phyloP scores from a whole-genome alignment of 257 asterid genomes.

The Craterostigma plantagineum region DNA sequence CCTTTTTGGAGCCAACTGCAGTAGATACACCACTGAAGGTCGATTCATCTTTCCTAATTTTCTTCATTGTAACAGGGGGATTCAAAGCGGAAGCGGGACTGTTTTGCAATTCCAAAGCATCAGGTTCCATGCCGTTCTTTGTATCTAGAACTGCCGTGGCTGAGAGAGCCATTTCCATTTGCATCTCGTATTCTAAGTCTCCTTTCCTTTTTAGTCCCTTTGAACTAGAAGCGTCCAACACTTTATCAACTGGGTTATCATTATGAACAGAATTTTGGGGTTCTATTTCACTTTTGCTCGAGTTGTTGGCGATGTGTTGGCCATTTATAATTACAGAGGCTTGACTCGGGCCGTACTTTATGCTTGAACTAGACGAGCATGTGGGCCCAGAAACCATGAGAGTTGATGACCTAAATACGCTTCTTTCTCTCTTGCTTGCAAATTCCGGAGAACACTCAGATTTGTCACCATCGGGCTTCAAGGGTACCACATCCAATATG shows the following conservation, averaged over 20 bases:
- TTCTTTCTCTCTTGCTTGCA: conserved; percentile 21
- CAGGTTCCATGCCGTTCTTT: conserved; percentile 13
- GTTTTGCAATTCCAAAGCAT: conserved; percentile 19
- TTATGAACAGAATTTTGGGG: conserved; percentile 12
- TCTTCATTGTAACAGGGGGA: conserved; percentile 31
- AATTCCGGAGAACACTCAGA: conserved; percentile 20
- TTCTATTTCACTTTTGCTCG: conserved; percentile 11
- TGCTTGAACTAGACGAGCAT: conserved; percentile 23
- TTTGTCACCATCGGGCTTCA: conserved; percentile 69
- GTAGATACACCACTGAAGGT: conserved; percentile 51
- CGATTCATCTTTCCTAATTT: conserved; percentile 29
- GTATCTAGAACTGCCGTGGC: conserved; percentile 46
- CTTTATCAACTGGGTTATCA: conserved; percentile 17
- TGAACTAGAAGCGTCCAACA: conserved; percentile 16
- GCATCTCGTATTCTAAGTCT: conserved; percentile 82
- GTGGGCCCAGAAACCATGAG: conserved; percentile 73
- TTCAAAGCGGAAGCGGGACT: conserved; percentile 18
- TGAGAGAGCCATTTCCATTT: conserved; percentile 76
- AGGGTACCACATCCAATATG: conserved; percentile 58
- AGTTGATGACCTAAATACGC: conserved; percentile 62
- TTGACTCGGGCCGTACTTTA: conserved; percentile 10
- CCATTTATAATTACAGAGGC: conserved; percentile 12
- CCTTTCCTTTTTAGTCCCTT: conserved; percentile 58
- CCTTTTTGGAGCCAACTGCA: conserved; percentile 77
- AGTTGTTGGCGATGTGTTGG: conserved; percentile 15